Conservation (phyloP, 805 yeast genomes). For the Zygosaccharomyces rouxii region DNA sequence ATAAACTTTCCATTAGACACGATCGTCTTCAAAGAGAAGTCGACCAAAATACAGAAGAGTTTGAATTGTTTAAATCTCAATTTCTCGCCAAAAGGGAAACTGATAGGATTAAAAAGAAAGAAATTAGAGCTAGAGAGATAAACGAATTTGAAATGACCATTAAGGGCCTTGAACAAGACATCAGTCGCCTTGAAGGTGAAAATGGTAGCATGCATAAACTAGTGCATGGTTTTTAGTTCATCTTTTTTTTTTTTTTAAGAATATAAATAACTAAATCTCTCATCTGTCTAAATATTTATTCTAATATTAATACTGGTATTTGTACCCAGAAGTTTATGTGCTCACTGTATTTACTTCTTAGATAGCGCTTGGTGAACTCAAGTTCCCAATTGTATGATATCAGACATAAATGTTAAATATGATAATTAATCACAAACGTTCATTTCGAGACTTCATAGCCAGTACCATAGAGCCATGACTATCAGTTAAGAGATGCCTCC, state of each 20-base stretch:
- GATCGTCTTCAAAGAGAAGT: constrained; percentile 28
- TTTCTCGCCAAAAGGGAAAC: constrained; percentile 20
- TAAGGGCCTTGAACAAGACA: constrained; percentile 35
- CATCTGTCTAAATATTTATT: too few relatives aligned
- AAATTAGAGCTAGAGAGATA: constrained; percentile 24
- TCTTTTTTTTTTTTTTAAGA: neutral
- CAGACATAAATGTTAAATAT: too few relatives aligned
- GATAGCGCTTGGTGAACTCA: too few relatives aligned
- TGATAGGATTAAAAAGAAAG: constrained; percentile 24
- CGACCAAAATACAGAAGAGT: constrained; percentile 22
- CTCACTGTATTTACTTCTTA: too few relatives aligned
- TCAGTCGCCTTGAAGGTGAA: constrained; percentile 31
- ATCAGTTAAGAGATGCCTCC: constrained; percentile 50
- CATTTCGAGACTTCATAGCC: neutral
- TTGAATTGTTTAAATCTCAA: constrained; percentile 22
- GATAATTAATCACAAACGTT: too few relatives aligned
- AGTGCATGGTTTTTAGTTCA: constrained; percentile 9
- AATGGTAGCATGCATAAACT: constrained; percentile 25
- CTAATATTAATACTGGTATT: too few relatives aligned
- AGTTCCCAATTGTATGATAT: too few relatives aligned
- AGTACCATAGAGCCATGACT: too few relatives aligned
- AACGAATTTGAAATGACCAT: constrained; percentile 30
- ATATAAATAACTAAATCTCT: too few relatives aligned
- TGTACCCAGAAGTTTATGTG: too few relatives aligned
- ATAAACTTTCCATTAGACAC: constrained; percentile 19